These are phyloP conservation scores for Eucalyptus rudis DNA, from an alignment of 345 rosid genomes.

Conservation along the genomic window DNA sequence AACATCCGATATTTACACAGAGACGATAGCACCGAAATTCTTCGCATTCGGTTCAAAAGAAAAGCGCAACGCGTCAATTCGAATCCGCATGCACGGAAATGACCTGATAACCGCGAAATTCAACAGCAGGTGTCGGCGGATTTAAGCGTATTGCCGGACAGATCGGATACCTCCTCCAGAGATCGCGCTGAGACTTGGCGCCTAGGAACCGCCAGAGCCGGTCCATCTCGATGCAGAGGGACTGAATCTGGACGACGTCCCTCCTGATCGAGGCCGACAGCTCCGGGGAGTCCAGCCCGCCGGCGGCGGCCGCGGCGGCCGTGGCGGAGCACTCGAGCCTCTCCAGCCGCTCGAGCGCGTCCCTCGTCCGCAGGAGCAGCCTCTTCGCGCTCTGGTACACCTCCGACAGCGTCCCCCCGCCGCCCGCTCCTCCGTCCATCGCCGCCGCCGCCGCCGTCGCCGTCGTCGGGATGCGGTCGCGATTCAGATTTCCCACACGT, in stretches of 20 bases:
- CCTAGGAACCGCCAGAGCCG: constrained; percentile 73
- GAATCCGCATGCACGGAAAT: not conserved
- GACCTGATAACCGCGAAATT: not conserved
- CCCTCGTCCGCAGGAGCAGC: constrained; percentile 54
- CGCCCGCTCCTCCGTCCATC: constrained; percentile 18
- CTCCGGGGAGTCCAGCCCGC: constrained; percentile 64
- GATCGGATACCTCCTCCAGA: constrained; percentile 60
- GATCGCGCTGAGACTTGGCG: constrained; percentile 84
- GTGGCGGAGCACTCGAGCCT: constrained; percentile 46
- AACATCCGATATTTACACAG: not conserved
- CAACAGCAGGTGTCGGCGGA: not conserved
- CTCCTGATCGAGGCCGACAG: constrained; percentile 58
- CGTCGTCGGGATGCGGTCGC: not conserved
- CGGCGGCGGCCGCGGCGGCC: constrained; percentile 1
- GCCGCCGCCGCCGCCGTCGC: not conserved
- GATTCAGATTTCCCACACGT: not conserved
- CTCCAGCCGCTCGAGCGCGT: constrained; percentile 81
- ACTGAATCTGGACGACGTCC: constrained; percentile 63
- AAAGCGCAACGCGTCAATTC: not conserved
- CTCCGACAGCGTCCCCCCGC: constrained; percentile 69
- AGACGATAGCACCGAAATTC: not conserved
- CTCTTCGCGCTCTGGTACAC: constrained; percentile 44
- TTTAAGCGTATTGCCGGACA: not conserved
- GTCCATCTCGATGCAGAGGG: constrained; percentile 74
- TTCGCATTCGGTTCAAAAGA: not conserved